Evolutionary conservation across 148 eudicot species (phyloP), one percentile per base, ranked within the genome.

Genomic region (Arctostaphylos glauca): DNA sequence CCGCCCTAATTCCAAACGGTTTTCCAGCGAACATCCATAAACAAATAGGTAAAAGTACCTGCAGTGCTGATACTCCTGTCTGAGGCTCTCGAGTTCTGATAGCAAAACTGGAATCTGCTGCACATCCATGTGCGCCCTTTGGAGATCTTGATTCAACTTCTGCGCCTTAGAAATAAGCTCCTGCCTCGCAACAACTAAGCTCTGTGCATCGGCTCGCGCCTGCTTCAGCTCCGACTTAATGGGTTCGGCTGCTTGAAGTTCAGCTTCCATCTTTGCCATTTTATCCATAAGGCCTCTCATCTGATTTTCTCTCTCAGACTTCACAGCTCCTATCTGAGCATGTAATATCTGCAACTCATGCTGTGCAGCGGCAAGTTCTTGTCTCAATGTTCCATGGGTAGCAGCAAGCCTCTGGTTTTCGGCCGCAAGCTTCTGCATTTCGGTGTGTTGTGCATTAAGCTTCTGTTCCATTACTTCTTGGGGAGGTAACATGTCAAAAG

Each of bases 401-500:
- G 95, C 87, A 67, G 99, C 99, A 88, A 97, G 96, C 86, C 97
- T 91, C 83, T 89, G 94, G 79, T 97, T 97, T 91, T 97, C 99
- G 3, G 88, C 85, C 77, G 91, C 90, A 81, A 97, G 94, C 85
- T 90, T 91, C 86, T 88, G 92, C 92, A 97, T 94, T 87, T 97
- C 99, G 53, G 84, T 81, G 66, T 92, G 94, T 76, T 97, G 99
- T 54, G 91, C 87, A 70, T 92, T 91, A 82, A 94, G 92, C 88
- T 92, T 97, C 68, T 94, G 98, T 88, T 92, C 99, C 96, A 97
- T 78, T 54, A 97, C 83, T 86, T 97, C 96, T 44, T 91, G 92
- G 10, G 93, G 98, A 38, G 97, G 98, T 79, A 93, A 74, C 93
- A 90, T 90, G 77, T 94, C 99, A 71, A 88, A 87, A 71, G 91